phyloP scores from a whole-genome alignment of 2,329 filamentous ascomycete genomes.

The Tolypocladium capitatum region DNA sequence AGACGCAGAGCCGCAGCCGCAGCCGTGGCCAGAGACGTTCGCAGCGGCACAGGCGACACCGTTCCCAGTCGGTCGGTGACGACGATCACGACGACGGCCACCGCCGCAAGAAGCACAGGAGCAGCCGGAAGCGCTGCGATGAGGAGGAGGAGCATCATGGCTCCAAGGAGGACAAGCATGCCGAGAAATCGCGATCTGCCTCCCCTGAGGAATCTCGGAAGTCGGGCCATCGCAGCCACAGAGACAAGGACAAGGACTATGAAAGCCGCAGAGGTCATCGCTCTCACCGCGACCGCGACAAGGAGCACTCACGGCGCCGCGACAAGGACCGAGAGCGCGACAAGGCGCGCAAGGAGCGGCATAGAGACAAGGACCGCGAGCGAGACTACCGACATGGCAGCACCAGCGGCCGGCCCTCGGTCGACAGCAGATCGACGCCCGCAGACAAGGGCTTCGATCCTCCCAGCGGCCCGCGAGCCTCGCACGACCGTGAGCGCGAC shows the following conservation, averaged over 20 bases:
- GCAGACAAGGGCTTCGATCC: conserved; percentile 27
- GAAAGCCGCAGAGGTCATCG: conserved; percentile 29
- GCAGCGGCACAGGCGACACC: conserved; percentile 39
- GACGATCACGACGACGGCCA: conserved; percentile 33
- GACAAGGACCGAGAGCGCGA: conserved; percentile 25
- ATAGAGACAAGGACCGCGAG: conserved; percentile 21
- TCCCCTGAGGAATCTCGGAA: conserved; percentile 47
- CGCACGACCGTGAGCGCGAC: conserved; percentile 23
- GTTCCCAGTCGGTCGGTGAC: conserved; percentile 36
- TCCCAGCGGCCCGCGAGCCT: conserved; percentile 24
- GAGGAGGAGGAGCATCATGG: conserved; percentile 32
- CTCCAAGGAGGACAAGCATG: conserved; percentile 26
- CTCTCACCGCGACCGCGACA: conserved; percentile 29
- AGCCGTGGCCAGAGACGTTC: conserved; percentile 32
- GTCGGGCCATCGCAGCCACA: conserved; percentile 47
- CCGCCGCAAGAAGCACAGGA: conserved; percentile 37
- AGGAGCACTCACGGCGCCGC: conserved; percentile 18
- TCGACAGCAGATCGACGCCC: conserved; percentile 13
- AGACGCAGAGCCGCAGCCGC: conserved; percentile 15
- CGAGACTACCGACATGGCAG: conserved; percentile 17
- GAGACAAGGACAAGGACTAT: conserved; percentile 41
- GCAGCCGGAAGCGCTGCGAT: conserved; percentile 27
- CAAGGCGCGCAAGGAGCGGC: conserved; percentile 21
- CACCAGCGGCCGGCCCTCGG: conserved; percentile 19
- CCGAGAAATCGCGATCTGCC: conserved; percentile 48